These are phyloP conservation scores for Talaromyces sp. DNA, from an alignment of 2,329 filamentous ascomycete species.

Conservation along the genomic window DNA sequence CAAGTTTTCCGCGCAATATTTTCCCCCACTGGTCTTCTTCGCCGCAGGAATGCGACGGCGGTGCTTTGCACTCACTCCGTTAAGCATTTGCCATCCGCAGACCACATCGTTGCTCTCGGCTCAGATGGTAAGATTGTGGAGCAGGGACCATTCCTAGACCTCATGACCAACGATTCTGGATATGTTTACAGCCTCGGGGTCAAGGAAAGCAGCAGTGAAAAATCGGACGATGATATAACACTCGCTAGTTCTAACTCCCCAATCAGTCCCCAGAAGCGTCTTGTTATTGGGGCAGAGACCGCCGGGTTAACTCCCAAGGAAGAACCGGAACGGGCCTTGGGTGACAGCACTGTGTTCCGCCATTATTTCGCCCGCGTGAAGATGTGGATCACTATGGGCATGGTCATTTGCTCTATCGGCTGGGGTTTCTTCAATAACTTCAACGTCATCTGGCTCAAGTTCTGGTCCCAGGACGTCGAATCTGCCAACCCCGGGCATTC, in stretches of 20 bases:
- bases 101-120: neutral
- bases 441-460: neutral
- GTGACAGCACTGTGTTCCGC: conserved; percentile 5
- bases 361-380: conserved; percentile 7
- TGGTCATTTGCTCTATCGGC: neutral
- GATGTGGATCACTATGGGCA: neutral
- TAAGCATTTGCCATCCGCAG: neutral
- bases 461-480: neutral
- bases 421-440: conserved; percentile 8
- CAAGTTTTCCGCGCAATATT: conserved; percentile 1
- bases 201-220: neutral
- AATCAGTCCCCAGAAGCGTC: neutral
- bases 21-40: neutral
- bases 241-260: neutral
- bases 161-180: neutral
- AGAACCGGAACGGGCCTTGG: neutral
- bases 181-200: neutral
- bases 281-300: neutral
- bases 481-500: neutral
- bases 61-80: conserved; percentile 5
- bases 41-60: conserved; percentile 1
- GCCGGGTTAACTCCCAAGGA: conserved; percentile 1
- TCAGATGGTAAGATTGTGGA: neutral
- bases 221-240: neutral
- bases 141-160: neutral